Evolutionary conservation across 257 asterid species (phyloP).

Genomic region (Solanum etuberosum): DNA sequence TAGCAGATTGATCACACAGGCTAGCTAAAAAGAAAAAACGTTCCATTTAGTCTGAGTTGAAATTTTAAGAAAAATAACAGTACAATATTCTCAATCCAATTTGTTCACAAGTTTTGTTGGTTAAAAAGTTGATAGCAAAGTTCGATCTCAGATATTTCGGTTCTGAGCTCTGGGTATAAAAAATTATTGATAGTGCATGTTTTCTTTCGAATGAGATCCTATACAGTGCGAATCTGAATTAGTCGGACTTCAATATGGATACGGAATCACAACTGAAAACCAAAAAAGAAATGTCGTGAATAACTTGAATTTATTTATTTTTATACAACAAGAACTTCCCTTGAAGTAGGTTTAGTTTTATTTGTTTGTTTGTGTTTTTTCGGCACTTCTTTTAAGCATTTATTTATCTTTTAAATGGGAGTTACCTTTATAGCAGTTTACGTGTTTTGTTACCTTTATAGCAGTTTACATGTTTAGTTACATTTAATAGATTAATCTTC

Average conservation of each 20-base stretch:
- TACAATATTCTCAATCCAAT: too few relatives aligned
- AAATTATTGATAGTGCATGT: too few relatives aligned
- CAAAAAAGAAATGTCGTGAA: not conserved
- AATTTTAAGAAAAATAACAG: too few relatives aligned
- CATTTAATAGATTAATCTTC: not conserved
- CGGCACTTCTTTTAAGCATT: not conserved
- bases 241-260: rapidly evolving
- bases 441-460: not conserved
- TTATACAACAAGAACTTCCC: not conserved
- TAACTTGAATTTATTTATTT: not conserved
- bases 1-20: too few relatives aligned
- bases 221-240: too few relatives aligned
- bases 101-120: too few relatives aligned
- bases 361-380: not conserved
- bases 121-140: too few relatives aligned
- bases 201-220: too few relatives aligned
- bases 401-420: not conserved
- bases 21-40: too few relatives aligned
- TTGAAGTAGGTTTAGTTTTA: not conserved
- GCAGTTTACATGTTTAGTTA: not conserved
- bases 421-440: not conserved
- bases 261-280: rapidly evolving
- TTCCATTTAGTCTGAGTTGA: too few relatives aligned
- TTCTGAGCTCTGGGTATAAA: rapidly evolving
- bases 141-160: too few relatives aligned